Conservation (phyloP, 192 early-diverging fungal species). For the Entomortierella lignicola region DNA sequence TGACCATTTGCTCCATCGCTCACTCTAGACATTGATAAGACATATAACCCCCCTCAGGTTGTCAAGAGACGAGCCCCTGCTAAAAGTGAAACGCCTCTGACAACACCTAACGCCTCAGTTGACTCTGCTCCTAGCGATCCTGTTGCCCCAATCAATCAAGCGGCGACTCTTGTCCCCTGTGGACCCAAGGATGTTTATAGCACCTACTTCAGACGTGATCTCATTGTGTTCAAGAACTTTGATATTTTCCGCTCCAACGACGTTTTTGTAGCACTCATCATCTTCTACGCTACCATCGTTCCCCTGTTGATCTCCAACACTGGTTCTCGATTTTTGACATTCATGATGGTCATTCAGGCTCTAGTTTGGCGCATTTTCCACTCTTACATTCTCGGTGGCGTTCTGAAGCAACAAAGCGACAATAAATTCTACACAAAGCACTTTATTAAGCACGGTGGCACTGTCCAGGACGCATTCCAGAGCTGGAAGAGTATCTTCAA, state of each 20-base stretch:
- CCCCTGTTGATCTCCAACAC: constrained; percentile 65
- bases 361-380: constrained; percentile 90
- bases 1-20: background rate
- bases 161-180: constrained; percentile 42
- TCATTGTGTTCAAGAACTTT: constrained; percentile 93
- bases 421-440: constrained; percentile 88
- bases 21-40: constrained; percentile 69
- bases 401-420: constrained; percentile 85
- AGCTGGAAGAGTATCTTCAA: constrained; percentile 98
- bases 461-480: constrained; percentile 86
- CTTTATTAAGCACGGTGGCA: constrained; percentile 95
- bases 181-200: constrained; percentile 66
- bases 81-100: background rate
- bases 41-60: constrained; percentile 63
- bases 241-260: constrained; percentile 90
- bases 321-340: constrained; percentile 42
- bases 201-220: constrained; percentile 84
- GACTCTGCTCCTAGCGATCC: constrained; percentile 1
- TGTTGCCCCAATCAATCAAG: constrained; percentile 28
- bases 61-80: constrained; percentile 43
- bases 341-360: constrained; percentile 76
- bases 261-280: constrained; percentile 80
- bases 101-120: constrained; percentile 3
- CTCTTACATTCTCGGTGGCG: constrained; percentile 80
- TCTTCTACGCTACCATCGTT: constrained; percentile 77